These are phyloP conservation scores for Chenopodium album DNA, from an alignment of 148 eudicot species.

Conservation along the genomic window DNA sequence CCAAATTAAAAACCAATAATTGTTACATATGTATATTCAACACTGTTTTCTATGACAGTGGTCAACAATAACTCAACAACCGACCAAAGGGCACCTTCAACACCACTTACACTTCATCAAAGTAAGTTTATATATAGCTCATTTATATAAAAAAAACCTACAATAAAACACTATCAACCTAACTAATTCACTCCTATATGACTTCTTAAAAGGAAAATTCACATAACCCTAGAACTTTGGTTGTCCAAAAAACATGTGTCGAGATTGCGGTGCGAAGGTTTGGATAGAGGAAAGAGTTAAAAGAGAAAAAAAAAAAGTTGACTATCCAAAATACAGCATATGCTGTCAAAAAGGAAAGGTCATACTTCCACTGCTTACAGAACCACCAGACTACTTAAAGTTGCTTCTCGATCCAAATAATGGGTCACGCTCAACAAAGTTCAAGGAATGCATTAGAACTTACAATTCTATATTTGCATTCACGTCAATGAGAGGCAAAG, in stretches of 20 bases:
- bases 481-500: background rate
- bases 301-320: background rate
- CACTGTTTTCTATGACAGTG: no score
- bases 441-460: slow-evolving; percentile 6
- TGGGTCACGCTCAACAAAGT: background rate
- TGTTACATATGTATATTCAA: no score
- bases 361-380: background rate
- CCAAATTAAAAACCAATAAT: no score
- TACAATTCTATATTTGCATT: slow-evolving; percentile 27
- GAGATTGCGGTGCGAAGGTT: background rate
- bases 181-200: no score
- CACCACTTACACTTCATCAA: no score
- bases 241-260: background rate
- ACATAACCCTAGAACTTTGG: background rate
- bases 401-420: background rate
- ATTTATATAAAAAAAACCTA: no score
- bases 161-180: no score
- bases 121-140: no score
- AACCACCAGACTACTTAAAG: background rate
- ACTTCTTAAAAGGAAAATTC: background rate
- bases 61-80: no score
- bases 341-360: slow-evolving; percentile 28
- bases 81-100: no score
- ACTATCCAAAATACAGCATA: background rate
- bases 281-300: background rate